phyloP scores from a whole-genome alignment of 257 asterid species.

The Osmanthus fragrans region DNA sequence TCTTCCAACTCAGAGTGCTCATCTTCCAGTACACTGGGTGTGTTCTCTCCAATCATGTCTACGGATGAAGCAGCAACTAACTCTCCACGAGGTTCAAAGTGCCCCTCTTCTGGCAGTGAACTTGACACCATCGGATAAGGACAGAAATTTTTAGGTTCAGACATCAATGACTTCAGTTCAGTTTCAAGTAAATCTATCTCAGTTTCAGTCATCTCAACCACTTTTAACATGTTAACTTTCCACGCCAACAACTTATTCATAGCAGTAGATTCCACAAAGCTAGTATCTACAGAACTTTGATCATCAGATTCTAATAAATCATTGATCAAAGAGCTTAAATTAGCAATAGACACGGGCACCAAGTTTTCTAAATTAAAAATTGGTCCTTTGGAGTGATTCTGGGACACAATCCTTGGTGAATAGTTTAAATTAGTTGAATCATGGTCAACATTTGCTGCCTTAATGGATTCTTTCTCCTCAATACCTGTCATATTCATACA shows the following conservation, averaged over 20 bases:
- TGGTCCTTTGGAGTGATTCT: slow-evolving; percentile 43
- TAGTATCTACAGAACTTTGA: slow-evolving; percentile 45
- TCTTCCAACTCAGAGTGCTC: slow-evolving; percentile 38
- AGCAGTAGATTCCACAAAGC: slow-evolving; percentile 56
- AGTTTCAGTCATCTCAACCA: slow-evolving; percentile 75
- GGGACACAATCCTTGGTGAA: slow-evolving; percentile 55
- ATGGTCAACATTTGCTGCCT: slow-evolving; percentile 46
- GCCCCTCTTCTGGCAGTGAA: slow-evolving; percentile 42
- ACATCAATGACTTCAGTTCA: slow-evolving; percentile 57
- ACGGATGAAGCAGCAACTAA: slow-evolving; percentile 38
- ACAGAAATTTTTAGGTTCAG: slow-evolving; percentile 34
- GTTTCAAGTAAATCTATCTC: slow-evolving; percentile 90
- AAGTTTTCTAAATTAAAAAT: slow-evolving; percentile 64
- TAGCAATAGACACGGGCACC: slow-evolving; percentile 57
- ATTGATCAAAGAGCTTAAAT: slow-evolving; percentile 57
- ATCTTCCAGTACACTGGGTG: slow-evolving; percentile 35
- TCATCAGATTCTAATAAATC: slow-evolving; percentile 63
- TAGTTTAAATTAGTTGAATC: slow-evolving; percentile 45
- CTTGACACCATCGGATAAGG: slow-evolving; percentile 45
- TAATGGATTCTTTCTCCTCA: slow-evolving; percentile 65
- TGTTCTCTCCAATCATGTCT: slow-evolving; percentile 32
- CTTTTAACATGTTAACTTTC: slow-evolving; percentile 70
- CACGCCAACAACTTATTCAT: slow-evolving; percentile 65
- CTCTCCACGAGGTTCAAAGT: slow-evolving; percentile 46
- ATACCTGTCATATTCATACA: slow-evolving; percentile 48